Conservation (phyloP, 2,329 filamentous ascomycete species). For the Cytospora piceicola region DNA sequence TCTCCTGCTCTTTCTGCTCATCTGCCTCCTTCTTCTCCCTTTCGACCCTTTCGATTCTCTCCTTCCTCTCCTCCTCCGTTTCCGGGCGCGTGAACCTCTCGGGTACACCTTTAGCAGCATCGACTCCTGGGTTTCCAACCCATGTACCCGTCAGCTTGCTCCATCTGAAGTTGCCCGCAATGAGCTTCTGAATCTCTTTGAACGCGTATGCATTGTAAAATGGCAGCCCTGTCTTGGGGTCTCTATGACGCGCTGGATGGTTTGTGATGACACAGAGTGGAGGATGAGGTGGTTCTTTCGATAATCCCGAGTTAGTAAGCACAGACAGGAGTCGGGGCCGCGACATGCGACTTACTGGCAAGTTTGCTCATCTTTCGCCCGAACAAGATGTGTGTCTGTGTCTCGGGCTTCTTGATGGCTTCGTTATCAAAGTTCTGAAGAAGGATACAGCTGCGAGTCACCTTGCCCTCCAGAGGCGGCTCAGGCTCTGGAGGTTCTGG, state of each 20-base stretch:
- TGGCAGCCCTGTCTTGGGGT: conserved; percentile 80
- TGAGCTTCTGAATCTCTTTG: conserved; percentile 76
- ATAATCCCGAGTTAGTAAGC: neutral
- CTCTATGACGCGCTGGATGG: conserved; percentile 78
- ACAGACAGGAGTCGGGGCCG: neutral
- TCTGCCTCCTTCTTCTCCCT: conserved; percentile 21
- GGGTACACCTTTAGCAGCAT: conserved; percentile 76
- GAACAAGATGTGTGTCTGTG: conserved; percentile 63
- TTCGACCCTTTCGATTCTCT: conserved; percentile 31
- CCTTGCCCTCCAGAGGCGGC: conserved; percentile 50
- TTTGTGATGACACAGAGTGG: conserved; percentile 81
- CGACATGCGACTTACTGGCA: conserved; percentile 48
- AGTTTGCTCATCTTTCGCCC: conserved; percentile 62
- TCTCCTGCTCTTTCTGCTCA: conserved; percentile 19
- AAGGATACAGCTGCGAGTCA: conserved; percentile 62
- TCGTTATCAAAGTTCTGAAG: conserved; percentile 63
- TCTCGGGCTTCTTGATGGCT: conserved; percentile 57
- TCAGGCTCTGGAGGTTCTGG: conserved; percentile 37
- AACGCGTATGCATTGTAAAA: conserved; percentile 83
- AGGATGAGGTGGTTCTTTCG: conserved; percentile 52
- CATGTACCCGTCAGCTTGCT: conserved; percentile 81
- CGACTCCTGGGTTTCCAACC: conserved; percentile 66
- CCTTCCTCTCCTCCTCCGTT: conserved; percentile 27
- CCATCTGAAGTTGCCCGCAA: conserved; percentile 78
- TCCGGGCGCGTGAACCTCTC: conserved; percentile 63